Evolutionary conservation across 2,329 filamentous ascomycete species (phyloP), one percentile per base, ranked within the genome.

Genomic region (Biscogniauxia sp.): DNA sequence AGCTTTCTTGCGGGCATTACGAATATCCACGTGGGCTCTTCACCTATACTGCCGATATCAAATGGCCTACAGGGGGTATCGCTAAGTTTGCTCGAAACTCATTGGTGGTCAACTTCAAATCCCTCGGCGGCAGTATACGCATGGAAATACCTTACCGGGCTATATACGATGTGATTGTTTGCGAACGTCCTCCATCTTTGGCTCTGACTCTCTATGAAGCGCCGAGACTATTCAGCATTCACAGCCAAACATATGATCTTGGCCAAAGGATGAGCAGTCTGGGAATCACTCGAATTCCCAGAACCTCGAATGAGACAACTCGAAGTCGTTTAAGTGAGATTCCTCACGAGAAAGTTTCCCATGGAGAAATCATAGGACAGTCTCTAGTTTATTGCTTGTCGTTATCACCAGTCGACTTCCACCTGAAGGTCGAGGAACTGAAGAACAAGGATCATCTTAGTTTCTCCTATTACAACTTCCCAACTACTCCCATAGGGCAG

Each of bases 171-270:
- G 67, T 81, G 8, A 72, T 84, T 1, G 69, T 73, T 66, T 77
- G 72, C 70, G 71, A 32, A 37, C 68, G 20, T 55, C 75, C 63
- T 58, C 73, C 62, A 2, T 73, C 76, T 0, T 68, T 86, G 17
- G 82, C 80, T 0, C 66, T 88, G 2, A 82, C 84, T 0, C 78
- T 88, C 8, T 75, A 69, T 20, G 78, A 82, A 28, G 77, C 83
- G 1, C 84, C 84, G 0, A 76, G 76, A 1, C 80, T 85, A 56
- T 85, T 83, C 56, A 66, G 69, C 55, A 26, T 51, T 9, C 41
- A 62, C 1, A 55, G 65, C 0, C 76, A 82, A 61, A 11, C 66
- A 72, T 3, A 56, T 37, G 26, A 66, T 1, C 26, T 67, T 1
- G 6, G 13, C 32, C n/a, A 20, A 28, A 57, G 73, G 5, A 59